Conservation (phyloP, 1,284 basidiomycete species). For the Exobasidium rhododendri region DNA sequence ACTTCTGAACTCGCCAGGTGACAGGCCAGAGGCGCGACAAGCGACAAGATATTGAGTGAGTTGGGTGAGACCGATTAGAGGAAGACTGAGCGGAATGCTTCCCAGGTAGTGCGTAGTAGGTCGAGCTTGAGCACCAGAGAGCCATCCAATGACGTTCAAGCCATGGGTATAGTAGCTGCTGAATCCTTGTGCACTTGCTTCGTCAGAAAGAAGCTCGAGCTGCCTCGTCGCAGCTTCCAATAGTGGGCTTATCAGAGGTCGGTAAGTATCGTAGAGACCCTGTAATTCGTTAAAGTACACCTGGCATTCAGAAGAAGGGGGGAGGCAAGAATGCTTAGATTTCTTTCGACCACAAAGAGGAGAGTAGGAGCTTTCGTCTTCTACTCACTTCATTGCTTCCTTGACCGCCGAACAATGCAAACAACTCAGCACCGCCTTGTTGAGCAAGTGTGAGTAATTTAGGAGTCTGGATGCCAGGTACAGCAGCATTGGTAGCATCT, state of each 20-base stretch:
- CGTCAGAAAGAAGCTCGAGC: conserved; percentile 36
- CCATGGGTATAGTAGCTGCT: conserved; percentile 74
- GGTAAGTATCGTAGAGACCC: conserved; percentile 83
- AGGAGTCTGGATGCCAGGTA: conserved; percentile 64
- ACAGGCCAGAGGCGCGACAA: conserved; percentile 70
- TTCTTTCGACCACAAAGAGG: too few relatives aligned
- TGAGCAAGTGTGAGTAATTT: conserved; percentile 70
- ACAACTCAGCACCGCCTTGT: conserved; percentile 73
- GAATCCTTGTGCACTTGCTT: conserved; percentile 62
- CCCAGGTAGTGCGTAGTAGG: conserved; percentile 85
- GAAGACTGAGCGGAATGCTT: conserved; percentile 89
- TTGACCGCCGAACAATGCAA: conserved; percentile 96
- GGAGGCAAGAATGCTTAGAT: too few relatives aligned
- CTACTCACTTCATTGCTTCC: conserved; percentile 78
- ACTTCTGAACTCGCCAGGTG: conserved; percentile 74
- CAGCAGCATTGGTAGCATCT: conserved; percentile 62
- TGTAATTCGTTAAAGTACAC: conserved; percentile 96
- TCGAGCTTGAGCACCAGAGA: conserved; percentile 67
- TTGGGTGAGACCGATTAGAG: conserved; percentile 92
- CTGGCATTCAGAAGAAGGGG: conserved; percentile 22
- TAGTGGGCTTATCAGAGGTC: conserved; percentile 74
- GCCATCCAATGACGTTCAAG: conserved; percentile 79
- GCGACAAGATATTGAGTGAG: conserved; percentile 85
- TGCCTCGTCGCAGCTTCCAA: conserved; percentile 63
- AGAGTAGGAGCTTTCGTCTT: too few relatives aligned